Evolutionary conservation across 169 alveolate species (phyloP), one percentile per base, ranked within the genome.

Genomic region (Perkinsus olseni): DNA sequence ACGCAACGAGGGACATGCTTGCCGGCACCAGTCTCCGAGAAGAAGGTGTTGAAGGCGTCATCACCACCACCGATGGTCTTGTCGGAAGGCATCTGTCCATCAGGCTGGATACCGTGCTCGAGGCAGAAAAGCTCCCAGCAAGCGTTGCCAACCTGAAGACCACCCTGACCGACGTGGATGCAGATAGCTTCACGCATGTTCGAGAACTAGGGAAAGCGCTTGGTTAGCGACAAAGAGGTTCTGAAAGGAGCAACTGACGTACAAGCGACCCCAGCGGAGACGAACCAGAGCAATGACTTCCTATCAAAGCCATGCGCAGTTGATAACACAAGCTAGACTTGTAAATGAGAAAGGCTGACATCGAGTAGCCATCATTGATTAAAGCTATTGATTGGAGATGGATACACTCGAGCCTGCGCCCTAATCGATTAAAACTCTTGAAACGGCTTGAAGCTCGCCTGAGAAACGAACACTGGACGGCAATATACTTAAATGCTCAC

Each of bases 161-260:
- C 99, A 62, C 98, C 99, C 96, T 98, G 99, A 38, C 99, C 99
- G 74, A 98, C 97, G 96, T 98, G 99, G 92, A 98, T 96, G 91
- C 99, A 98, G 94, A 98, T 97, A 93, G 98, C 98, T 98, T 98
- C 99, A 97, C 99, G 98, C 99, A 98, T 98, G 93, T 94, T 95
- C 0, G 62, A 38, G 31, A n/a, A 91, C 17, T 39, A 91, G 17
- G 31, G 34, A 24, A 62, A 24, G 82, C 82, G 82, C 82, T 62
- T 21, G 82, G 28, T 13, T 62, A 62, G 82, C 82, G 82, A 62
- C 82, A 62, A 62, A 62, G 0, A 24, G 82, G 31, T 62, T 62
- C 82, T 62, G 82, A 62, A 62, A 24, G 31, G 17, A 62, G 17
- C 99, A n/a, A n/a, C n/a, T n/a, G n/a, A n/a, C n/a, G n/a, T n/a